phyloP scores from a whole-genome alignment of 208 protist species.

The Acanthamoeba rhysodes region DNA sequence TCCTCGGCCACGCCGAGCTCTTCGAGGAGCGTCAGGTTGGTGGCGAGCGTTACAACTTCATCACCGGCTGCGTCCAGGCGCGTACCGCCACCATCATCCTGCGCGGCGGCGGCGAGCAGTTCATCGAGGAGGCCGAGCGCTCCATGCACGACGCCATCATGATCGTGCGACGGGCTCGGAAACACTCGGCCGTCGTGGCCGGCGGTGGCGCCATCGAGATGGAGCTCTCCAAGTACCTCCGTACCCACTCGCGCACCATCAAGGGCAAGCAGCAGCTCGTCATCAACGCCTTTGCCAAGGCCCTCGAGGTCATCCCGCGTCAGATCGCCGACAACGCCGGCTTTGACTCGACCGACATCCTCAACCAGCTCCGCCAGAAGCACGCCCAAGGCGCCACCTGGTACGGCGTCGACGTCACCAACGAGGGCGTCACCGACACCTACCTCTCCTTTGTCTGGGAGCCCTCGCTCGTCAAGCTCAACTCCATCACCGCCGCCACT shows the following conservation, averaged over 20 bases:
- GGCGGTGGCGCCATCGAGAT: constrained; percentile 99
- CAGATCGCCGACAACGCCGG: constrained; percentile 99
- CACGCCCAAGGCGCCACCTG: constrained; percentile 96
- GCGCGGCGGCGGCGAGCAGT: constrained; percentile 97
- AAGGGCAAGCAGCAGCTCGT: constrained; percentile 99
- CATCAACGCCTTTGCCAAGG: constrained; percentile 98
- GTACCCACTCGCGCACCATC: constrained; percentile 97
- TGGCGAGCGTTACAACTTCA: constrained; percentile 99
- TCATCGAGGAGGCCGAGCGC: constrained; percentile 99
- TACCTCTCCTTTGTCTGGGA: constrained; percentile 99
- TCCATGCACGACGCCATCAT: constrained; percentile 99
- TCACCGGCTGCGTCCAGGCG: constrained; percentile 96
- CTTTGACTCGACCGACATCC: constrained; percentile 99
- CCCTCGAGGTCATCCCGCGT: constrained; percentile 99
- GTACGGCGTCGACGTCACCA: constrained; percentile 99
- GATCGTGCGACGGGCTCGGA: constrained; percentile 98
- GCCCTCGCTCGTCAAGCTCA: constrained; percentile 99
- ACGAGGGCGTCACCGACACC: constrained; percentile 98
- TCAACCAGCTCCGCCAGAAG: constrained; percentile 99
- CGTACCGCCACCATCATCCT: constrained; percentile 90
- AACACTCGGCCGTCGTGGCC: constrained; percentile 98
- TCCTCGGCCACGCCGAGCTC: constrained; percentile 97
- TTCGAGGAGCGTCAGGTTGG: constrained; percentile 99
- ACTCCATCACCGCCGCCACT: constrained; percentile 98
- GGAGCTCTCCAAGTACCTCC: constrained; percentile 98